Evolutionary conservation across 257 asterid genomes (phyloP), one percentile per base, ranked within the genome.

Genomic region (Orobanche coerulescens): DNA sequence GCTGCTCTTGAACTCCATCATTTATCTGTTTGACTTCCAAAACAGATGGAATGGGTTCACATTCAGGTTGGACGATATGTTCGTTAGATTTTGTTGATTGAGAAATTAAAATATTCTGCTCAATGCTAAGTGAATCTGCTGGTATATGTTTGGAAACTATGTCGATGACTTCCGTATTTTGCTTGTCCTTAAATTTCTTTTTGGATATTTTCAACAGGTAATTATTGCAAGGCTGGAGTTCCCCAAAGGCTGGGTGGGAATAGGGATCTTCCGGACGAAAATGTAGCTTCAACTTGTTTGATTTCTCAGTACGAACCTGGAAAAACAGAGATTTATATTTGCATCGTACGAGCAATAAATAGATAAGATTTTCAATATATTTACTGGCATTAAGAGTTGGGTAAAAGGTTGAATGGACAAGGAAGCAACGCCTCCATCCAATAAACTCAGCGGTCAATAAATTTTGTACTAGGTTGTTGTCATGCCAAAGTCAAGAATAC

Each of bases 251-350:
- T 18, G 96, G 96, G 75, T 92, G 95, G 50, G 95, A 86, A 73
- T 82, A 88, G 13, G 96, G 96, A 79, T 92, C 98, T 79, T 89
- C 98, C 39, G 98, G 95, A 28, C 98, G 95, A 70, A 92, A 92
- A 70, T 68, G 77, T 51, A 92, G 79, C 76, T 88, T 90, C 76
- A 92, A 62, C 81, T 79, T 88, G 76, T 76, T 84, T 61, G 87
- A 73, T 71, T 81, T 72, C 43, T 77, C 77, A 47, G 76, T 67
- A 58, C 89, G 91, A 59, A 65, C 86, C 96, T 87, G 71, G 65
- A 75, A 73, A 64, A 24, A 30, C 2, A 58, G 42, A 71, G 37
- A 72, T 62, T 47, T 15, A 37, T 25, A 61, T 65, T 34, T 34
- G 46, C 33, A 64, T 13, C 44, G 10, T 8, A 51, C 50, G 18